Percentiles rank a stretch among this genome's conserved stretches.
Conservation (phyloP, 176 grass and related monocot genomes). For the Phyllostachys edulis region DNA sequence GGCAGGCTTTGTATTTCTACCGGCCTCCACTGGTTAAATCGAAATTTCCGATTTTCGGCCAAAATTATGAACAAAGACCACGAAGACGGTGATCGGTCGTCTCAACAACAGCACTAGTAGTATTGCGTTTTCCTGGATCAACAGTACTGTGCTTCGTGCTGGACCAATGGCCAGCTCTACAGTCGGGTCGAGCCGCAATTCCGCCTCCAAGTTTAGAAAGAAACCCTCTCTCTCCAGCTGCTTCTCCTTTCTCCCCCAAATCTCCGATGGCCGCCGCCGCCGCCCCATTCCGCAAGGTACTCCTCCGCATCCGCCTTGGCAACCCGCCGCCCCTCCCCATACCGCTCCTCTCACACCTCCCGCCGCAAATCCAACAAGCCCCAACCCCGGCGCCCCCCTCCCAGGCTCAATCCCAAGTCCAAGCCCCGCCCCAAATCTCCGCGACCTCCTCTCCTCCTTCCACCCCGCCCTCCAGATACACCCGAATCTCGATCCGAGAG, state of each 20-base stretch:
- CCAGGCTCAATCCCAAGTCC: not conserved
- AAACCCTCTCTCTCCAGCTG: slow-evolving; percentile 10
- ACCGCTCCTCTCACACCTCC: slow-evolving; percentile 21
- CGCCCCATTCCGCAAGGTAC: slow-evolving; percentile 35
- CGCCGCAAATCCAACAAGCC: not conserved
- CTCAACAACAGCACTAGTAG: too few species aligned
- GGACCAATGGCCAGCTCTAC: too few species aligned
- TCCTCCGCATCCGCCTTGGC: slow-evolving; percentile 21
- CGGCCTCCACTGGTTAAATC: too few species aligned
- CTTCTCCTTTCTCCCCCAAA: not conserved
- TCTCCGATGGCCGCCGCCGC: slow-evolving; percentile 46
- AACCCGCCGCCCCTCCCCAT: slow-evolving; percentile 34
- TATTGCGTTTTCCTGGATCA: too few species aligned
- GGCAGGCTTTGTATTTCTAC: too few species aligned
- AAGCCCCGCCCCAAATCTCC: slow-evolving; percentile 21
- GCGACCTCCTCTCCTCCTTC: slow-evolving; percentile 42
- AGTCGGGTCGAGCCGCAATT: too few species aligned
- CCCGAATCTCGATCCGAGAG: slow-evolving; percentile 35
- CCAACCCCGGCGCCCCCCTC: not conserved
- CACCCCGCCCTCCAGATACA: slow-evolving; percentile 34
- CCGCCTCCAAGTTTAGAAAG: not conserved
- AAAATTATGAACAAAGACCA: too few species aligned
- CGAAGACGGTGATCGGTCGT: too few species aligned
- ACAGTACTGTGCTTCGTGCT: too few species aligned
- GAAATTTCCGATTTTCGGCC: too few species aligned